Evolutionary conservation across 75 land plant species (phyloP), one percentile per base, ranked within the genome.

Genomic region (Sequoiadendron giganteum): DNA sequence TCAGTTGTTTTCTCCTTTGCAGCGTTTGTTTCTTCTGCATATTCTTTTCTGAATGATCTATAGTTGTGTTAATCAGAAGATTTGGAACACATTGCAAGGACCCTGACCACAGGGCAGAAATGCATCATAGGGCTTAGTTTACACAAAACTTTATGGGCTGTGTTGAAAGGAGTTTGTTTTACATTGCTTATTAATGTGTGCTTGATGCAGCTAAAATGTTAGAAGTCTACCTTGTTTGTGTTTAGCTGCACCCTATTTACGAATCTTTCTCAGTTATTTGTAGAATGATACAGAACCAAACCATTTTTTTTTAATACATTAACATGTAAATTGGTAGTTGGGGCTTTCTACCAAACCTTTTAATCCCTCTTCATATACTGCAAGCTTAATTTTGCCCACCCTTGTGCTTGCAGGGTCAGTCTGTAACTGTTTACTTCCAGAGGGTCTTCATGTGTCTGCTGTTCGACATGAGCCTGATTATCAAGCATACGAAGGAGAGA

Each of bases 341-440:
- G n/a, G n/a, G 8, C n/a, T 65, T 65, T 65, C 7, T 28, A 65
- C 5, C 13, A 52, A 52, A 52, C 16, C 55, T 52, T 52, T 8
- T 65, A 65, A 65, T 6, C 70, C 9, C 70, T 61, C n/a, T 65
- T 65, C 5, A 32, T 36, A 55, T 54, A n/a, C 19, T 85, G 58
- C 14, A 36, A 85, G 40, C 38, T 32, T 34, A 39, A 85, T 32
- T 21, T 16, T 14, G 3, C 40, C 36, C 38, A 88, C 39, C 36
- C 70, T 42, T 83, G 34, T 36, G 36, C 42, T 88, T 84, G 79
- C 86, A 95, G 96, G 95, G 83, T 93, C 95, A 25, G 32, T 90
- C 48, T 96, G 95, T 82, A 96, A 93, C 89, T 96, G 95, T 86
- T 73, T 96, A 18, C 91, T 96, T 30, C 98, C 98, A 56, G 97